These are phyloP conservation scores for Xylaria acuta DNA, from an alignment of 495 filamentous ascomycete genomes.

Conservation along the genomic window DNA sequence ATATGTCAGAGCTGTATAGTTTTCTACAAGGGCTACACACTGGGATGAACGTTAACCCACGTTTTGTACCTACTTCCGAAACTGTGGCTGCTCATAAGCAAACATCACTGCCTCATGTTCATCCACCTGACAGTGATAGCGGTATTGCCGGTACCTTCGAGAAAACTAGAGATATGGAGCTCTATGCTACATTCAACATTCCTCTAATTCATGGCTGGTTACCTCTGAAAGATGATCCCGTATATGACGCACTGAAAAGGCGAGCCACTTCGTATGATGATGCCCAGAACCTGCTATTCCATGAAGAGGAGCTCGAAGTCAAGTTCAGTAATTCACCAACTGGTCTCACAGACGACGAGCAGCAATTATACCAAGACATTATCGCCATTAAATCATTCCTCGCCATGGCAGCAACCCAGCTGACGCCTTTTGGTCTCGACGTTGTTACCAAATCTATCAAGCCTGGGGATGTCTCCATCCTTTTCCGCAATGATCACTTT, in stretches of 20 bases:
- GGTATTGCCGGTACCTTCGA: constrained; percentile 76
- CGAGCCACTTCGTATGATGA: constrained; percentile 86
- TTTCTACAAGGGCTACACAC: constrained; percentile 92
- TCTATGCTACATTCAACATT: constrained; percentile 87
- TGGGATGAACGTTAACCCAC: constrained; percentile 98
- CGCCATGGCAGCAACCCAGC: constrained; percentile 77
- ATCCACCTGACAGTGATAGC: constrained; percentile 51
- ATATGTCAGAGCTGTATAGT: constrained; percentile 82
- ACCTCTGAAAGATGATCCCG: constrained; percentile 65
- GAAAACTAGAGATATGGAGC: constrained; percentile 77
- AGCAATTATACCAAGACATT: constrained; percentile 78
- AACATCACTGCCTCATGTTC: constrained; percentile 49
- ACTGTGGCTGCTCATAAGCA: constrained; percentile 51
- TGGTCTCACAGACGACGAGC: constrained; percentile 68
- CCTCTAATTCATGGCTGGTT: constrained; percentile 96
- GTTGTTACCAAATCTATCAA: constrained; percentile 67
- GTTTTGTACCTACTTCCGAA: constrained; percentile 64
- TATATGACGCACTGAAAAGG: constrained; percentile 70
- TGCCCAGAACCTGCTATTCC: constrained; percentile 83
- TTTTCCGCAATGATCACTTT: constrained; percentile 98
- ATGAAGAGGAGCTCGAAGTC: constrained; percentile 85
- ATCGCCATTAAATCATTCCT: constrained; percentile 82
- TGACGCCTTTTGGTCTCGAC: constrained; percentile 80
- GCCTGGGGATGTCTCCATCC: constrained; percentile 80
- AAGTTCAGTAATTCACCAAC: constrained; percentile 63